Conservation (phyloP, 2,329 filamentous ascomycete species). For the Exutisphaerella laricina region DNA sequence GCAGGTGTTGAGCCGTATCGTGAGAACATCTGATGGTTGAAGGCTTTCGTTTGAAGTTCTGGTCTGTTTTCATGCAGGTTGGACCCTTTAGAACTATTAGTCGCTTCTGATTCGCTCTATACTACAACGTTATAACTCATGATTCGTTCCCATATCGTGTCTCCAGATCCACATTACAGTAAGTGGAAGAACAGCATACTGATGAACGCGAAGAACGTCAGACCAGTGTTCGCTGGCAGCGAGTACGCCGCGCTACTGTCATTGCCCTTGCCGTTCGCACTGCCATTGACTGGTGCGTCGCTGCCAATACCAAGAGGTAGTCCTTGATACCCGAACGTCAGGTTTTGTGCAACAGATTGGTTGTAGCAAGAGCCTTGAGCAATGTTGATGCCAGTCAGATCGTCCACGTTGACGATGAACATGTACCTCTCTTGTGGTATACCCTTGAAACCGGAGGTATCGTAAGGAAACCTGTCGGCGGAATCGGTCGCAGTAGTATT, state of each 20-base stretch:
- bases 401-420: conserved; percentile 71
- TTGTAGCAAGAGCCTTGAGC: conserved; percentile 64
- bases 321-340: conserved; percentile 63
- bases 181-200: conserved; percentile 23
- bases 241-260: conserved; percentile 7
- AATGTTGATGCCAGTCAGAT: conserved; percentile 62
- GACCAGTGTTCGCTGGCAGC: conserved; percentile 10
- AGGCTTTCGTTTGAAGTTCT: too few species aligned
- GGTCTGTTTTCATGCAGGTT: too few species aligned
- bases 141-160: conserved; percentile 1
- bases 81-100: too few species aligned
- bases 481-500: conserved; percentile 67
- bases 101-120: too few species aligned
- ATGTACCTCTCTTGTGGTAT: conserved; percentile 65
- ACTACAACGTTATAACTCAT: conserved; percentile 5
- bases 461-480: conserved; percentile 65
- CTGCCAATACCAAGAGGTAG: conserved; percentile 28
- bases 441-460: conserved; percentile 64
- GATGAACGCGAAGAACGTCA: conserved; percentile 21
- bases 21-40: too few species aligned
- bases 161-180: conserved; percentile 15
- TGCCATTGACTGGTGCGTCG: conserved; percentile 23
- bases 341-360: conserved; percentile 58
- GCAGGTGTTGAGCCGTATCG: too few species aligned
- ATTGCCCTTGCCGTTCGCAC: conserved; percentile 15